These are phyloP conservation scores for Trichomonas tenax DNA, from an alignment of 208 protist genomes.

Conservation along the genomic window DNA sequence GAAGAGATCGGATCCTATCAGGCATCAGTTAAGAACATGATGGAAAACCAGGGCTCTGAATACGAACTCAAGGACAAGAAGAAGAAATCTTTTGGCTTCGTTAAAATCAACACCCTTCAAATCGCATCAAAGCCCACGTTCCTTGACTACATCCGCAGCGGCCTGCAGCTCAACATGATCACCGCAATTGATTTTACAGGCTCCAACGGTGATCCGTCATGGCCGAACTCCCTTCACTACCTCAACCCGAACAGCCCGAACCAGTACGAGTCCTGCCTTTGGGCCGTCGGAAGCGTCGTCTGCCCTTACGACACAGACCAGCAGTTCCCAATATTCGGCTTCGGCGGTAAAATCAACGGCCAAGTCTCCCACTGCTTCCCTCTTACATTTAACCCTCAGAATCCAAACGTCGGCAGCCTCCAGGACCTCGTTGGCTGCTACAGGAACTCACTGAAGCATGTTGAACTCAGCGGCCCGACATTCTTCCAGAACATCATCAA, in stretches of 20 bases:
- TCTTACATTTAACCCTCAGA: slow-evolving; percentile 28
- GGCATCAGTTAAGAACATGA: background rate
- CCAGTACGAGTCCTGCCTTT: slow-evolving; percentile 21
- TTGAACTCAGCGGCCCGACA: slow-evolving; percentile 48
- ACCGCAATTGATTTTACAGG: slow-evolving; percentile 38
- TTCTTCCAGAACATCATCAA: slow-evolving; percentile 44
- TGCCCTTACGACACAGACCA: slow-evolving; percentile 34
- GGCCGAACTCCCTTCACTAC: background rate
- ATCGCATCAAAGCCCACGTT: slow-evolving; percentile 24
- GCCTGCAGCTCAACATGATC: slow-evolving; percentile 32
- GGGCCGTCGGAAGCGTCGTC: slow-evolving; percentile 20
- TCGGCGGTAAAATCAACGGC: slow-evolving; percentile 12
- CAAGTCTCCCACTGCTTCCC: slow-evolving; percentile 23
- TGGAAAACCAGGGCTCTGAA: background rate
- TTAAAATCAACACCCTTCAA: background rate
- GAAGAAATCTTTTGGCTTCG: background rate
- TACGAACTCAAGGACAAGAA: background rate
- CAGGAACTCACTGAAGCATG: slow-evolving; percentile 27
- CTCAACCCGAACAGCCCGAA: background rate
- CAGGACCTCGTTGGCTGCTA: slow-evolving; percentile 45
- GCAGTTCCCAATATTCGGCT: slow-evolving; percentile 30
- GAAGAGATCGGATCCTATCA: background rate
- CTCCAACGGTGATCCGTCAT: slow-evolving; percentile 21
- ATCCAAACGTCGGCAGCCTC: slow-evolving; percentile 34
- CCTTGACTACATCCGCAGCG: slow-evolving; percentile 30